A percentile compares a stretch with the other conserved stretches of the same genome.
phyloP scores from a whole-genome alignment of 331 rosid species.

The Arachis monticola region DNA sequence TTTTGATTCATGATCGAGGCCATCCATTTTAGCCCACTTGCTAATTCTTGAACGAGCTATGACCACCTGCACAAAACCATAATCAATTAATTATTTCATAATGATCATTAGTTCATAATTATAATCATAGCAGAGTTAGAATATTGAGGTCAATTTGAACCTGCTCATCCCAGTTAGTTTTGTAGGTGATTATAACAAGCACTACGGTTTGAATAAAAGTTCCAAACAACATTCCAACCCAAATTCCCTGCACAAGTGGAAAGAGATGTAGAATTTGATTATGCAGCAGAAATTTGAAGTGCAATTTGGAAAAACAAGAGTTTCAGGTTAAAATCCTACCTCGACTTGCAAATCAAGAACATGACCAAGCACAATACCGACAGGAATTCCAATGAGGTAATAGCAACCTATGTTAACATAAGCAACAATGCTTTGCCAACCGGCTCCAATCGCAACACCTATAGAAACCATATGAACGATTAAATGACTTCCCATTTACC shows the following conservation, averaged over 20 bases:
- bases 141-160: conserved; percentile 14
- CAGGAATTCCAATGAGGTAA: conserved; percentile 50
- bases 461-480: neutral
- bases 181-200: conserved; percentile 44
- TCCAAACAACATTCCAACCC: conserved; percentile 60
- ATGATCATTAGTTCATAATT: too few relatives aligned
- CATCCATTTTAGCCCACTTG: too few relatives aligned
- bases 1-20: too few relatives aligned
- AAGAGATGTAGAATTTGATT: neutral
- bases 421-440: conserved; percentile 55
- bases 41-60: too few relatives aligned
- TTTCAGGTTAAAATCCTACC: conserved; percentile 8
- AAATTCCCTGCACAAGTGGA: conserved; percentile 46
- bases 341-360: conserved; percentile 38
- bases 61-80: too few relatives aligned
- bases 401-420: conserved; percentile 51
- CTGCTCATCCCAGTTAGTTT: conserved; percentile 59
- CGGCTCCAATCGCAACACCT: conserved; percentile 54
- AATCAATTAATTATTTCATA: too few relatives aligned
- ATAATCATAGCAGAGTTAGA: too few relatives aligned
- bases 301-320: neutral
- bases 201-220: conserved; percentile 51
- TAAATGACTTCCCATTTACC: too few relatives aligned
- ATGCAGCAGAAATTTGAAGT: neutral
- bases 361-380: conserved; percentile 50